Percentiles rank a stretch among this genome's conserved stretches.
Conservation (phyloP, 139 green algal genomes). For the Picochlorum sp. region DNA sequence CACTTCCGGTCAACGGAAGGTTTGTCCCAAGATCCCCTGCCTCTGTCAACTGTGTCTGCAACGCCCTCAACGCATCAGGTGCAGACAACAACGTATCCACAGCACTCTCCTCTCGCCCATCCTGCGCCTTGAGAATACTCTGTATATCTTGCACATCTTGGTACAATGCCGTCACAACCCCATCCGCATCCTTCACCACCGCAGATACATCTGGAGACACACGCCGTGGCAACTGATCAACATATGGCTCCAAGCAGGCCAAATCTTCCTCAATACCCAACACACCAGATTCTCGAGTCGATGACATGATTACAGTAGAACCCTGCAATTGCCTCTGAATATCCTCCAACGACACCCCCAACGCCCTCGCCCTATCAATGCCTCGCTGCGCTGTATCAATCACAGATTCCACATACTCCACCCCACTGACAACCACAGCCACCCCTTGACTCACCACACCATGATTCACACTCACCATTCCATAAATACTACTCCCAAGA, state of each 20-base stretch:
- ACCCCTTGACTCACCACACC: neutral
- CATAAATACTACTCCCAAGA: slow-evolving; percentile 1
- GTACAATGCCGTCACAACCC: no score
- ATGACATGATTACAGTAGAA: neutral
- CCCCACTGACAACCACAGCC: neutral
- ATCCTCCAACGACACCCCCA: neutral
- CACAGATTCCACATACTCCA: neutral
- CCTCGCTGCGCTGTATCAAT: neutral
- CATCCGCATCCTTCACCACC: no score
- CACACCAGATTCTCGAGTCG: neutral
- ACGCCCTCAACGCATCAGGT: no score
- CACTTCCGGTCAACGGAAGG: no score
- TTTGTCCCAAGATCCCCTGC: no score
- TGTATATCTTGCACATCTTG: no score
- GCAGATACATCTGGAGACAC: no score
- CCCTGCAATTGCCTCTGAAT: neutral
- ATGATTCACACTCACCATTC: neutral
- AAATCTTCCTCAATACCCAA: slow-evolving; percentile 1
- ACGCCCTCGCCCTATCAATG: neutral
- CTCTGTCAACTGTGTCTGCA: no score
- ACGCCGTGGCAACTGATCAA: no score
- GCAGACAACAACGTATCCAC: no score
- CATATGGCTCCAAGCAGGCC: neutral
- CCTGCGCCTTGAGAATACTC: no score
- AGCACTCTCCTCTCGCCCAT: no score